A percentile compares a stretch with the other conserved stretches of the same genome.
phyloP scores from a whole-genome alignment of 352 stramenopile species.

The Globisporangium alternatum region DNA sequence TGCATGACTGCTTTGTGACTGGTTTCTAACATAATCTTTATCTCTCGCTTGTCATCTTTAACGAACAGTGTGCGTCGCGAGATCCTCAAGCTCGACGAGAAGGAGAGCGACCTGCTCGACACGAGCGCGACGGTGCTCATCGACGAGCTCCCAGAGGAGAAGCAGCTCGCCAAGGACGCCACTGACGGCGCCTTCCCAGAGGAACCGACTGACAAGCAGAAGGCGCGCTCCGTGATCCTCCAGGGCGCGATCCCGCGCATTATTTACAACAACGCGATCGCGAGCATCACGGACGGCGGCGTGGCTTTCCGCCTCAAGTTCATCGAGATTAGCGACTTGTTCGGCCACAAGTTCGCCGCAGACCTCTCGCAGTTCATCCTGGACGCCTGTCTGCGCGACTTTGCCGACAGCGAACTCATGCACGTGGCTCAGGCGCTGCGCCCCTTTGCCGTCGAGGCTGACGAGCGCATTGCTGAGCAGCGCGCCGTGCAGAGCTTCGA shows the following conservation, averaged over 20 bases:
- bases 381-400: slow-evolving; percentile 52
- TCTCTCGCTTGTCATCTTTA: not conserved
- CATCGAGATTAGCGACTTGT: slow-evolving; percentile 74
- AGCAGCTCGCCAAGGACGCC: slow-evolving; percentile 29
- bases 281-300: slow-evolving; percentile 54
- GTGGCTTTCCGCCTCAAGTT: slow-evolving; percentile 76
- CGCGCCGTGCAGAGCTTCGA: slow-evolving; percentile 57
- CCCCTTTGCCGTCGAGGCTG: slow-evolving; percentile 34
- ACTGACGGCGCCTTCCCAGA: slow-evolving; percentile 24
- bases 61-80: slow-evolving; percentile 55
- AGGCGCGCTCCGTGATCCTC: slow-evolving; percentile 64
- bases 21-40: not conserved
- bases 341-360: slow-evolving; percentile 50
- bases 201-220: slow-evolving; percentile 45
- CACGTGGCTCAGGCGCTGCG: slow-evolving; percentile 54
- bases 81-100: slow-evolving; percentile 68
- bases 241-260: slow-evolving; percentile 84
- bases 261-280: slow-evolving; percentile 73
- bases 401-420: slow-evolving; percentile 52
- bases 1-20: not conserved
- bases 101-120: slow-evolving; percentile 19
- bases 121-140: slow-evolving; percentile 45
- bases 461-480: slow-evolving; percentile 41
- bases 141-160: slow-evolving; percentile 57
- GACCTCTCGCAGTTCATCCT: slow-evolving; percentile 74